Evolutionary conservation across 148 eudicot genomes (phyloP), one percentile per base, ranked within the genome.

Genomic region (Persicaria tinctoria): DNA sequence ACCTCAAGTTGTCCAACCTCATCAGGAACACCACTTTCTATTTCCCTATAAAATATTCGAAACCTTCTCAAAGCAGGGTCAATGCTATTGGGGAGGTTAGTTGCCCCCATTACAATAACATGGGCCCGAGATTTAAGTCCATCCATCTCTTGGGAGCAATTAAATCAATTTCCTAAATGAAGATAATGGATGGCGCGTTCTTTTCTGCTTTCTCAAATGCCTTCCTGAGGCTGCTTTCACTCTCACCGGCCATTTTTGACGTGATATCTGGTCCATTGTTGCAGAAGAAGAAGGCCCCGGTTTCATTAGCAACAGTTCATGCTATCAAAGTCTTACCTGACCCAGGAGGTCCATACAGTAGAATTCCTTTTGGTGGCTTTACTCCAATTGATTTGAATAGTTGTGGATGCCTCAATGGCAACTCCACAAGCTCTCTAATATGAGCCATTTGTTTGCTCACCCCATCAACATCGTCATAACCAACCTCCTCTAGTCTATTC

Each of bases 61-160:
- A 92, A 92, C 81, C 97, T 85, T 76, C 97, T 87, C 72, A 92
- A 57, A 8, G 97, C 97, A 46, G 97, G 92, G 77, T 92, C 97
- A 79, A 92, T 92, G 82, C 97, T 92, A 68, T 92, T 92, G 46
- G 97, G 97, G 20, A 94, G 94, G 70, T 92, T 92, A 4, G 97
- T 92, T 32, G 97, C 97, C 76, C 97, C 97, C 13, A 92, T 92
- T 18, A 92, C 97, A 83, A 92, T 90, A 51, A 92, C 87, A 80
- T 92, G 97, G 10, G 94, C 97, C 46, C 97, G 88, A 6, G 97
- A 83, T 70, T 92, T 92, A 7, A 92, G 94, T 45, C 97, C 97
- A 79, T 92, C 97, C 97, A 92, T 92, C 97, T 73, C 81, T 92
- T 92, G 73, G 97, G 97, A 77, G 97, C 97, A 83, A 92, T 92